Base-by-base conservation (phyloP, 768 basidiomycete genomes). In the Asterophora parasitica region DNA sequence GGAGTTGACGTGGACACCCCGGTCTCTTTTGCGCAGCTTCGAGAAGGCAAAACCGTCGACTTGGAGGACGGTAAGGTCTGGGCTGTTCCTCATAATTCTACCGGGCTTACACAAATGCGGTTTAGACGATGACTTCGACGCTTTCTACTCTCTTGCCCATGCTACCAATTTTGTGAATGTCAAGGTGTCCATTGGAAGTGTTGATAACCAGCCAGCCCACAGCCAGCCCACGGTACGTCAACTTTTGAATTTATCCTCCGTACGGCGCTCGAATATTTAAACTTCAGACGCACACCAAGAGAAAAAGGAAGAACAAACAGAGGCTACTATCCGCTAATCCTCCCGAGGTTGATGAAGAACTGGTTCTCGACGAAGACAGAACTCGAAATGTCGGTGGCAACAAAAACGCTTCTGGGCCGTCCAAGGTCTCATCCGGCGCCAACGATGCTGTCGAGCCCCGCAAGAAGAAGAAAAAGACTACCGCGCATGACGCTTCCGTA, bases 91-190 rank as follows among this genome's bases (percentile, higher is more conserved):
- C 17, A 44, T 12, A 44, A 40, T 44, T 39, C 28, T 7, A 17
- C 37, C 42, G 42, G 43, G 23, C 23, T 23, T 48, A 43, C n/a
- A 15, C 46, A 32, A 38, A 40, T 48, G 8, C 16, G 17, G 34
- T 52, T 8, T 53, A 91, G 88, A 88, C 36, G 88, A 85, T 32
- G 88, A 91, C 62, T 90, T 88, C 52, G 82, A 83, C 45, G 87
- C 86, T 1, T 87, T 90, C 62, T 64, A 67, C 48, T 66, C 74
- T 11, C 63, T 77, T 31, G 69, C 79, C 16, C 65, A 64, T 43
- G 58, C 69, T 7, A 55, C 59, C 3, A 60, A 61, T 12, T 46
- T 63, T 16, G 62, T 68, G 2, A 59, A 70, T 42, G 69, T 77
- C 20, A 61, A 71, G 46, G 68, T 81, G 2, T 62, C 58, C 7